phyloP scores from a whole-genome alignment of 2,329 filamentous ascomycete genomes.

The Alternaria arborescens region DNA sequence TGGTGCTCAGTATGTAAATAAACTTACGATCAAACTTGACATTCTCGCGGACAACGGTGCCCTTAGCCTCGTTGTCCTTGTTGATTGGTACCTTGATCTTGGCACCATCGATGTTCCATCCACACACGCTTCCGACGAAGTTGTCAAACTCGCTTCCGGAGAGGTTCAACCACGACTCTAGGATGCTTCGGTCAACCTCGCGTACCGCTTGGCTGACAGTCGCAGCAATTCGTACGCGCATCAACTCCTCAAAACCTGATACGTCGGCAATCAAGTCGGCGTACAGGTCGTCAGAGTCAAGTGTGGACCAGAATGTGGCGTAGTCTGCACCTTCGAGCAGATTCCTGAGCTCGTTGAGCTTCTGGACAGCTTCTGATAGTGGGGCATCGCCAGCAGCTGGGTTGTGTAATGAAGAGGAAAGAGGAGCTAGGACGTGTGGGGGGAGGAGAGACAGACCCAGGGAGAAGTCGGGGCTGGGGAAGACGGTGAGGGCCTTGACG shows the following conservation, averaged over 20 bases:
- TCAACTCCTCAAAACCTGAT: conserved; percentile 90
- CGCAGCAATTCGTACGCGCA: conserved; percentile 87
- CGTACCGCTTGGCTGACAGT: conserved; percentile 87
- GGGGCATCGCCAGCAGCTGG: conserved; percentile 68
- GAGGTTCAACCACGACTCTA: conserved; percentile 61
- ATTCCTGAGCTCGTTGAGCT: conserved; percentile 83
- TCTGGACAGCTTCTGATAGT: conserved; percentile 88
- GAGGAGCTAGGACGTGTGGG: conserved; percentile 75
- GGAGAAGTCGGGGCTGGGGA: conserved; percentile 94
- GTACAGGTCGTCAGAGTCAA: conserved; percentile 94
- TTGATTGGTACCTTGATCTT: conserved; percentile 83
- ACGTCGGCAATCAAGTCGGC: conserved; percentile 96
- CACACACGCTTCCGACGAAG: conserved; percentile 67
- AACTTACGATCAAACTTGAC: conserved; percentile 80
- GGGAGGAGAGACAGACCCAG: conserved; percentile 94
- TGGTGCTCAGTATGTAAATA: no score
- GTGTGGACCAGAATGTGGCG: conserved; percentile 87
- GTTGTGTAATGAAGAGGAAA: conserved; percentile 58
- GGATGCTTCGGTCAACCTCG: conserved; percentile 66
- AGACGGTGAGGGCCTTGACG: conserved; percentile 96
- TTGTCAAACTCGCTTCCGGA: conserved; percentile 58
- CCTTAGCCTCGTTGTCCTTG: conserved; percentile 90
- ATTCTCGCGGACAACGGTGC: conserved; percentile 92
- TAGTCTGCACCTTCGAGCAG: conserved; percentile 93
- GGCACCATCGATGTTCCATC: conserved; percentile 78